Conservation (phyloP, 2,329 filamentous ascomycete species). For the Alternaria novae-zelandiae region DNA sequence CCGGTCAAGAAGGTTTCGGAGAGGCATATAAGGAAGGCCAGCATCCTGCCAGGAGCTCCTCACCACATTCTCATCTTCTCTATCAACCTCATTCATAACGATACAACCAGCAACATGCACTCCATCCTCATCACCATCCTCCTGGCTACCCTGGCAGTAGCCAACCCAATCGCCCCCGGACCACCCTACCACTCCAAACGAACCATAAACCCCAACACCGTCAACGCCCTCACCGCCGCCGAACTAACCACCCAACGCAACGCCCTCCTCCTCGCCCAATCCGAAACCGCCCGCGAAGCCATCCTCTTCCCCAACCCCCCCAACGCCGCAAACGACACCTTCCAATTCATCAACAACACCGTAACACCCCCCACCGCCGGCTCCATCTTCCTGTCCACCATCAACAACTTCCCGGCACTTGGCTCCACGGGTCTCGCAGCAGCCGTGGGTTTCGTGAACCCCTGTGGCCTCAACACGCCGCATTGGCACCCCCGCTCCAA, state of each 20-base stretch:
- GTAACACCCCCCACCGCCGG: slow-evolving; percentile 52
- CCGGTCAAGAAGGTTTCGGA: background rate
- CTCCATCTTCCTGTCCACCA: slow-evolving; percentile 60
- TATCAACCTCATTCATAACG: background rate
- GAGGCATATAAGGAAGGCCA: background rate
- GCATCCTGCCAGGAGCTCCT: background rate
- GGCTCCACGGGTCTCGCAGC: slow-evolving; percentile 60
- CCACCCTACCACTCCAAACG: slow-evolving; percentile 10
- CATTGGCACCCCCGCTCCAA: slow-evolving; percentile 52
- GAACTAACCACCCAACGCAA: slow-evolving; percentile 21
- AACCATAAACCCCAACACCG: slow-evolving; percentile 21
- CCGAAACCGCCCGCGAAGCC: slow-evolving; percentile 20
- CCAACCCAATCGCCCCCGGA: slow-evolving; percentile 15
- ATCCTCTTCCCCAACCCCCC: slow-evolving; percentile 27
- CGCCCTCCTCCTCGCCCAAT: slow-evolving; percentile 22
- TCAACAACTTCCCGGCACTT: slow-evolving; percentile 64
- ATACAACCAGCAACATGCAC: slow-evolving; percentile 7
- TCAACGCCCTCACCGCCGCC: slow-evolving; percentile 20
- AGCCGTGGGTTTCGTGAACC: slow-evolving; percentile 59
- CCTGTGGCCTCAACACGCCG: slow-evolving; percentile 58
- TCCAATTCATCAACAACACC: slow-evolving; percentile 38
- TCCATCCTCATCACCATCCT: slow-evolving; percentile 11
- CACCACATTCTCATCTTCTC: background rate
- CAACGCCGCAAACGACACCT: slow-evolving; percentile 26
- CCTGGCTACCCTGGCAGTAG: slow-evolving; percentile 9